phyloP scores from a whole-genome alignment of 306 rosid genomes.

The Glycine latifolia region DNA sequence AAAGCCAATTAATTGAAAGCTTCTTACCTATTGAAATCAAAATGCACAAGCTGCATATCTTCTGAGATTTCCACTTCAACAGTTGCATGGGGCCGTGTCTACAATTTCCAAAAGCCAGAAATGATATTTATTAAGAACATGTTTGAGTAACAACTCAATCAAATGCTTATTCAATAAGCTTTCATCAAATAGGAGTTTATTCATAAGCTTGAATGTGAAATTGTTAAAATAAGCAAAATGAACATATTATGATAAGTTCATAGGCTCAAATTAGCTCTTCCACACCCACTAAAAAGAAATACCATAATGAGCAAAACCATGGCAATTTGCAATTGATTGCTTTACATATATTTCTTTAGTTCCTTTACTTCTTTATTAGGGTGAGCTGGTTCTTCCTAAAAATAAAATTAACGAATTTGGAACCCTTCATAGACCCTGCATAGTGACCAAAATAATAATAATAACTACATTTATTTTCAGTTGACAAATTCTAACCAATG shows the following conservation, averaged over 20 bases:
- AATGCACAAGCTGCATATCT: slow-evolving; percentile 76
- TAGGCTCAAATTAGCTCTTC: not conserved
- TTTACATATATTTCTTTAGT: not conserved
- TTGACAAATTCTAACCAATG: not conserved
- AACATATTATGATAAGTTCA: not conserved
- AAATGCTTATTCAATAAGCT: not conserved
- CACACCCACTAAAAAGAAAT: not conserved
- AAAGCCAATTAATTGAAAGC: not conserved
- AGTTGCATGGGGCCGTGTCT: slow-evolving; percentile 96
- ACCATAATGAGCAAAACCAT: slow-evolving; percentile 4
- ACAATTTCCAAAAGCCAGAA: slow-evolving; percentile 37
- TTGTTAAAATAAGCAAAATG: not conserved
- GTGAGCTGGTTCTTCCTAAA: slow-evolving; percentile 24
- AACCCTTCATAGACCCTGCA: not conserved
- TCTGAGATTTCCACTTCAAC: slow-evolving; percentile 45
- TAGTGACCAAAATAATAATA: not conserved
- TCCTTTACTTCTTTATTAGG: not conserved
- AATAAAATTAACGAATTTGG: not conserved
- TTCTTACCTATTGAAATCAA: slow-evolving; percentile 91
- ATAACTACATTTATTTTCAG: not conserved
- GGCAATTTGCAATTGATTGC: not conserved
- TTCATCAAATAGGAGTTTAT: not conserved
- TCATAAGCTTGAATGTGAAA: not conserved
- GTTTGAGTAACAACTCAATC: not conserved
- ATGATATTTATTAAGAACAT: slow-evolving; percentile 19